Percentiles rank a stretch among this genome's conserved stretches.
Evolutionary conservation across 164 flowering plant genomes (phyloP).

Genomic region (Vitis rotundifolia): DNA sequence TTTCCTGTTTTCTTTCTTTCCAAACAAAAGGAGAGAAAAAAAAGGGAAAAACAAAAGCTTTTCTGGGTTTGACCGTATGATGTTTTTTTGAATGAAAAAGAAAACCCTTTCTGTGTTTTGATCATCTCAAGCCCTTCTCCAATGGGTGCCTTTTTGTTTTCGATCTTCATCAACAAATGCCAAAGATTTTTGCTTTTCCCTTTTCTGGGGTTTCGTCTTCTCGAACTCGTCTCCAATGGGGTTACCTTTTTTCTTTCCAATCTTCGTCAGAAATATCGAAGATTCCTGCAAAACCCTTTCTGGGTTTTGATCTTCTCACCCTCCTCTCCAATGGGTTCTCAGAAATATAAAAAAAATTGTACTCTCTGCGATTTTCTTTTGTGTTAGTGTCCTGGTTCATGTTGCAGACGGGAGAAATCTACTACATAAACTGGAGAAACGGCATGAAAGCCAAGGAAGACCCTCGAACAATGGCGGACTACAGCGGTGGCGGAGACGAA

Average conservation of each 20-base stretch:
- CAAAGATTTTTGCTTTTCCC: not conserved
- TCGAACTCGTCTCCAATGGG: too few species aligned
- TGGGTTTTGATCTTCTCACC: not conserved
- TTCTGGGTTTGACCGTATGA: too few species aligned
- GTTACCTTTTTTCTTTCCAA: too few species aligned
- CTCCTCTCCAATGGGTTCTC: not conserved
- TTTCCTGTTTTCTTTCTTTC: not conserved
- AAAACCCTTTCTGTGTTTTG: not conserved
- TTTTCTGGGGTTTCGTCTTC: too few species aligned
- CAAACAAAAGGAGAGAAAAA: not conserved
- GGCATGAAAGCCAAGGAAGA: conserved; percentile 76
- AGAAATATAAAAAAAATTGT: too few species aligned
- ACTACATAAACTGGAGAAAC: conserved; percentile 77
- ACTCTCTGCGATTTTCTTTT: not conserved
- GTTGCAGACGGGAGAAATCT: conserved; percentile 87
- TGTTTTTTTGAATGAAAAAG: too few species aligned
- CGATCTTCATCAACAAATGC: too few species aligned
- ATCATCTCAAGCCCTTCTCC: too few species aligned
- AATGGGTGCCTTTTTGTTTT: too few species aligned
- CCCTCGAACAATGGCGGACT: conserved; percentile 47
- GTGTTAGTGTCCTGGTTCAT: not conserved
- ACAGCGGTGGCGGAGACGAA: conserved; percentile 24
- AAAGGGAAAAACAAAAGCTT: too few species aligned
- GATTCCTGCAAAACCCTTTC: too few species aligned
- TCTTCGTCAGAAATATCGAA: too few species aligned